Base-by-base conservation (phyloP, 1,139 yeast species). In the Yamadazyma triangularis region DNA sequence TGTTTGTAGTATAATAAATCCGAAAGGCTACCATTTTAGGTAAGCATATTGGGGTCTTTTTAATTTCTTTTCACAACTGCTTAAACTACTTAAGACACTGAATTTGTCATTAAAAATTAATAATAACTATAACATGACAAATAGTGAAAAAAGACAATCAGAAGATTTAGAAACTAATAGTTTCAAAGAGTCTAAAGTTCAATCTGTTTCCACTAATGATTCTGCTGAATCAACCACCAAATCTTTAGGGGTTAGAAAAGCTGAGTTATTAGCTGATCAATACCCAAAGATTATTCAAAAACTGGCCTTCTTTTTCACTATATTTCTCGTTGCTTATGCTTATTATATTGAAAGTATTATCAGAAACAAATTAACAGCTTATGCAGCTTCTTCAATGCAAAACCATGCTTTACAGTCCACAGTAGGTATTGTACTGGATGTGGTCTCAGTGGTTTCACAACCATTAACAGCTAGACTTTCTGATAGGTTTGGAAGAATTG, bases 381-480 rank as follows among this genome's bases (percentile, higher is more conserved):
- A 66, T 39, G 89, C 88, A 4, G 72, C 84, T 18, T 56, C 67
- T 26, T 68, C 79, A 2, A 81, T 77, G 52, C 43, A 66, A 5
- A 47, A 60, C 14, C 88, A 79, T 51, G 76, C 88, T 10, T 60
- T 80, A 32, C 56, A 75, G 30, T 70, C 91, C 4, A 79, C 89
- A 4, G 74, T 82, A 32, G 72, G 73, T 38, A 82, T 78, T 21
- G 72, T 80, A 34, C 68, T 73, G 35, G 66, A 76, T 18, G 83
- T 81, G 26, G 72, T 79, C 27, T 82, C 79, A 32, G 87, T 87
- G 23, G 88, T 84, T 16, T 70, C 85, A 5, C 86, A 80, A 51
- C 80, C 85, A 3, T 64, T 77, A 12, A 78, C 69, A 39, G 89
- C 91, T 6, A 67, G 88, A 46, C 58, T 81, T 25, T 71, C 85